Evolutionary conservation across 2,329 filamentous ascomycete genomes (phyloP), one percentile per base, ranked within the genome.

Genomic region (Emydomyces testavorans): DNA sequence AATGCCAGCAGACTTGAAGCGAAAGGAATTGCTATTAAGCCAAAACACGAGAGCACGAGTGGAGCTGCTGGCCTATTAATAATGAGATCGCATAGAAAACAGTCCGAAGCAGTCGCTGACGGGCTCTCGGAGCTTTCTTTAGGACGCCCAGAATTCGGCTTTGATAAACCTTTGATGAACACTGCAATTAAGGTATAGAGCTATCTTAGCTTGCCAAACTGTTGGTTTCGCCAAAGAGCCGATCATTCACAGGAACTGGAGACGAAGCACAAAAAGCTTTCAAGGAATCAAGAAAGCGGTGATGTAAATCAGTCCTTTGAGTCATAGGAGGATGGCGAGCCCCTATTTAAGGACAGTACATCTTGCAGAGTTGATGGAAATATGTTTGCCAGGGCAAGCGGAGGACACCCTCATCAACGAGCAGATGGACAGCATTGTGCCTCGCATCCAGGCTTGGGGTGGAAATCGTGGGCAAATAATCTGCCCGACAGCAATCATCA

Each of bases 51-150:
- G 10, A 48, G 7, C 24, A 40, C 16, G 18, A 48, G 28, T 21
- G 29, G 36, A 41, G 45, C 24, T 34, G 45, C 24, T 34, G 18
- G 36, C 35, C 45, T 32, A 48, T 48, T 48, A 48, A 31, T 34
- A 48, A 48, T 34, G 23, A 40, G 24, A 2, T 21, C 10, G 37
- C 5, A 32, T 4, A 32, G 20, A 3, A 44, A 13, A 34, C 8
- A 40, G 13, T 28, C 3, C n/a, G 3, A 2, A 3, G 3, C 16
- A 7, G 15, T 7, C 35, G 35, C 10, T 31, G 35, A 37, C 15
- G 16, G 20, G 8, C 10, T 3, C 38, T 48, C 36, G 43, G 34
- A 46, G 21, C 34, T 46, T 38, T 46, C 40, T 38, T 13, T 6
- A 34, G 28, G 15, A n/a, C 45, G 45, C 36, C 26, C 37, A 40